Base-by-base conservation (phyloP, 208 protist genomes). In the Wallacemonas sp. region DNA sequence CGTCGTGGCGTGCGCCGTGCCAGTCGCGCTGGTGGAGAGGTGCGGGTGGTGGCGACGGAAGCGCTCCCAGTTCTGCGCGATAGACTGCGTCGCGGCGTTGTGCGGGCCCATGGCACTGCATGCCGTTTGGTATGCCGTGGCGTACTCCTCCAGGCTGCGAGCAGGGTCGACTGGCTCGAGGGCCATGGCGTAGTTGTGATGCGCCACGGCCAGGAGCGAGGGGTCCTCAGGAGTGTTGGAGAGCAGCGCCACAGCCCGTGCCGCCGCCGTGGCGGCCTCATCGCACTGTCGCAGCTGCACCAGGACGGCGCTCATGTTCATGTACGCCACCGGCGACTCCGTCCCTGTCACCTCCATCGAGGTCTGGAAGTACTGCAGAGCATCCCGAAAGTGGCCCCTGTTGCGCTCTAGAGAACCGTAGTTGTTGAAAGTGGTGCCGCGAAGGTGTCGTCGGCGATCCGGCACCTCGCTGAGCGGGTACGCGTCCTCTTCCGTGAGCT, bases 121-220 rank as follows among this genome's bases (percentile, higher is more conserved):
- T 28, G 86, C 77, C 15, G 80, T 59, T 30, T 47, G 65, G 64
- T 88, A 79, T 4, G 90, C 84, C n/a, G 60, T 65, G n/a, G 65
- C 74, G 63, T 96, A 96, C 70, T 88, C 83, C 68, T 90, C 75
- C n/a, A 90, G 36, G 41, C 81, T 83, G 17, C 80, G 80, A 12
- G 51, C 38, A 24, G 77, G 56, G 61, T 93, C 84, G 14, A 93
- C 66, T 9, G 78, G 77, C 72, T 97, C 89, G 5, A 95, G 77
- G 8, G 92, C 88, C 90, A 95, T 94, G 62, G 89, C 92, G 34
- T 95, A 80, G 65, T 97, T 97, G 76, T 97, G 92, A 56, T 95
- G 86, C 9, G 92, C 92, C 17, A 94, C 84, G 30, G 82, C 87
- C 44, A 97, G 80, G 58, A 96, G 68, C 11, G 86, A 89, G 1